phyloP scores from a whole-genome alignment of 495 filamentous ascomycete genomes.

The Penicillium coprophilum region DNA sequence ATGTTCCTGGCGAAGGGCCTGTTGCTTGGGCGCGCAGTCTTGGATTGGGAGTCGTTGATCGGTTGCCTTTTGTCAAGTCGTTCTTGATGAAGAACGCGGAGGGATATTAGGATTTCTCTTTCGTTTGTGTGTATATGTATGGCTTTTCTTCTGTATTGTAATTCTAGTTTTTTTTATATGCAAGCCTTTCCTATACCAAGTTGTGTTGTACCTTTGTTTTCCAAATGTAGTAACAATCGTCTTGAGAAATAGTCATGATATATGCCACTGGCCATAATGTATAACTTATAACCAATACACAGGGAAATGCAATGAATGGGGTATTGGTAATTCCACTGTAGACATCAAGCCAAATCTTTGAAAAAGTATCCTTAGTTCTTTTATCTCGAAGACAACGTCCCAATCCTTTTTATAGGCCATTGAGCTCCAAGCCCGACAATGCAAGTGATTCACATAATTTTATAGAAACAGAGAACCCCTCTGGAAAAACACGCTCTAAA shows the following conservation, averaged over 20 bases:
- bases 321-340: constrained; percentile 16
- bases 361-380: not conserved
- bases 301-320: constrained; percentile 18
- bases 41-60: constrained; percentile 75
- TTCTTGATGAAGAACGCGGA: constrained; percentile 91
- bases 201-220: not conserved
- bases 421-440: constrained; percentile 2
- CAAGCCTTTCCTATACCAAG: constrained; percentile 1
- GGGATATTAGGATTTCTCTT: constrained; percentile 40
- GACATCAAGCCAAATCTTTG: not conserved
- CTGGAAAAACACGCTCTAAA: constrained; percentile 15
- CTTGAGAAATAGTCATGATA: not conserved
- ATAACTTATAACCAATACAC: not conserved
- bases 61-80: constrained; percentile 73
- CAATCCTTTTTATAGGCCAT: constrained; percentile 9
- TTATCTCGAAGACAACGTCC: constrained; percentile 1
- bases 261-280: not conserved
- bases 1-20: constrained; percentile 64
- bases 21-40: constrained; percentile 73
- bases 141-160: constrained; percentile 19
- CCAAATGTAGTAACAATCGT: not conserved
- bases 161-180: constrained; percentile 17
- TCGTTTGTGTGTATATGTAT: constrained; percentile 13
- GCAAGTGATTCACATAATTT: constrained; percentile 17
- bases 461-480: constrained; percentile 10